Base-by-base conservation (phyloP, 306 rosid species). In the Albizia julibrissin region DNA sequence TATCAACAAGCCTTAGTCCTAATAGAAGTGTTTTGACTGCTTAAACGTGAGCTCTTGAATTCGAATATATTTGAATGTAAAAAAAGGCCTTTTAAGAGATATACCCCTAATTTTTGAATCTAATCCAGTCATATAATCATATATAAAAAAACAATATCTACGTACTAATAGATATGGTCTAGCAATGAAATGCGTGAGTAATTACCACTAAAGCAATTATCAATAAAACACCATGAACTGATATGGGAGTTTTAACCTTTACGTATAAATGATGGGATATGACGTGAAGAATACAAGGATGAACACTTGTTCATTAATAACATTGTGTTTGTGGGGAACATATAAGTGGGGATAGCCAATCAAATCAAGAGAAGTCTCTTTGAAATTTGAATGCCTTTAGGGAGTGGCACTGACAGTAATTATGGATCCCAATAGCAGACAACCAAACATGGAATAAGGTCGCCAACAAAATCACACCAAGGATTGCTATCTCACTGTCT, bases 401-500 rank as follows among this genome's bases (percentile, higher is more conserved):
- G 58, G 34, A 74, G 68, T 34, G 74, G 33, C 56, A 64, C 47
- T 72, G 40, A 18, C 10, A 11, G 81, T 76, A 49, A 84, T 79
- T 56, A 71, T 83, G 61, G 69, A 40, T 52, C 47, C 67, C 62
- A 83, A 69, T 70, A 61, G 79, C 69, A 71, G 75, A 77, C 74
- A 77, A 39, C 33, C 40, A 54, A 75, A 82, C 76, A 75, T 68
- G 40, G 77, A 40, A 29, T 7, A 3, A 54, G 37, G 72, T 27
- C 46, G 85, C 66, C 65, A 75, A 68, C 72, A 76, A 82, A 49
- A 85, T 89, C 91, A 90, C 89, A 10, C 79, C 91, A 9, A 89
- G 74, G 69, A 86, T 85, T 67, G 90, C 87, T 85, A 64, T 79
- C 71, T 8, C 1, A 21, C 27, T 56, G 62, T 56, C 42, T 58